Percentiles rank a stretch among this genome's conserved stretches.
Evolutionary conservation across 2,329 filamentous ascomycete species (phyloP).

Genomic region (Aureobasidium subglaciale): DNA sequence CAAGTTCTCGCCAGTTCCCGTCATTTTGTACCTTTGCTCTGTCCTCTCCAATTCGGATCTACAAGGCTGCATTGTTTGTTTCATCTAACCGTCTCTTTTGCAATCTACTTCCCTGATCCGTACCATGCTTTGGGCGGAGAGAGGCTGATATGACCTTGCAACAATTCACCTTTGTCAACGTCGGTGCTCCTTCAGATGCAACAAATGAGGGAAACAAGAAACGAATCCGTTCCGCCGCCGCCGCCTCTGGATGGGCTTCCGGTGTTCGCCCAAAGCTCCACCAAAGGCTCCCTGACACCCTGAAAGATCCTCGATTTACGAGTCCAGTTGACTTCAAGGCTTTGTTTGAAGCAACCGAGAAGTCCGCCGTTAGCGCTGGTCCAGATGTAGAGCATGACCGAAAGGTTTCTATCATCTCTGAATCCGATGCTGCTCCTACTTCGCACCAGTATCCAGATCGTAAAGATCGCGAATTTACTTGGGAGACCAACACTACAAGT

Average conservation of each 20-base stretch:
- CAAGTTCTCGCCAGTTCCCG: background rate
- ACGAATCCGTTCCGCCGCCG: constrained; percentile 24
- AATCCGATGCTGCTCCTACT: background rate
- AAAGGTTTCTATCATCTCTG: background rate
- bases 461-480: background rate
- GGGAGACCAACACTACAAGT: background rate
- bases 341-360: background rate
- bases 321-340: background rate
- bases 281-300: background rate
- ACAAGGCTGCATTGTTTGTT: background rate
- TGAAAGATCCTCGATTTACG: background rate
- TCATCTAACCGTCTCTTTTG: background rate
- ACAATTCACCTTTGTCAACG: constrained; percentile 25
- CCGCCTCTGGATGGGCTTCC: constrained; percentile 24
- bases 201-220: constrained; percentile 24
- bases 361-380: background rate
- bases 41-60: background rate
- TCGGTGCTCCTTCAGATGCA: constrained; percentile 21
- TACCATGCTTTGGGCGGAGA: background rate
- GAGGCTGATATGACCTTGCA: constrained; percentile 11
- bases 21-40: background rate
- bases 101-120: background rate
- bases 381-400: no score
- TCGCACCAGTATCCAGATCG: background rate
- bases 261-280: constrained; percentile 17